These are phyloP conservation scores for Hawksworthiomyces lignivorus DNA, from an alignment of 2,329 filamentous ascomycete genomes.

Conservation along the genomic window DNA sequence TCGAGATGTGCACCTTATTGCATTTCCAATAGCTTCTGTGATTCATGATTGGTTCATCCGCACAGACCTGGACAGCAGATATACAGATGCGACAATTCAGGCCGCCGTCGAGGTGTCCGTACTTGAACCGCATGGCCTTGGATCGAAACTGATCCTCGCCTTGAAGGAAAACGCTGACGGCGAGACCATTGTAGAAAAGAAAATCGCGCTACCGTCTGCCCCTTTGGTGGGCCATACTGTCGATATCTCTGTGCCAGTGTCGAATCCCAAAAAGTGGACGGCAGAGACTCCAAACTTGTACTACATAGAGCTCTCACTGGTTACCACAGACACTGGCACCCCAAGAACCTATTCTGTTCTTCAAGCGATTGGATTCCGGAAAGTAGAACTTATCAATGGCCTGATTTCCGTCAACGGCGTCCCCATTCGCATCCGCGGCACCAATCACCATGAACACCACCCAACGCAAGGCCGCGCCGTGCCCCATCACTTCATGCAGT, in stretches of 20 bases:
- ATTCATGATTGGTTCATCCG: constrained; percentile 54
- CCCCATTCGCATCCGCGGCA: constrained; percentile 53
- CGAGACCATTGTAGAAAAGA: constrained; percentile 10
- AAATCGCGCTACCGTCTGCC: too few relatives aligned
- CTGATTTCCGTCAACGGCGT: constrained; percentile 56
- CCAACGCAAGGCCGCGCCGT: constrained; percentile 55
- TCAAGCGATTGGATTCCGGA: constrained; percentile 56
- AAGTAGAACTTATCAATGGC: constrained; percentile 53
- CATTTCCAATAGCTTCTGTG: constrained; percentile 40
- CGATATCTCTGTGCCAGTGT: constrained; percentile 33
- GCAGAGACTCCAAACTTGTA: constrained; percentile 60
- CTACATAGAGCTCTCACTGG: constrained; percentile 37
- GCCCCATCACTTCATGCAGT: constrained; percentile 51
- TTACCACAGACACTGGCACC: constrained; percentile 7
- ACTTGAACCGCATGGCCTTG: too few relatives aligned
- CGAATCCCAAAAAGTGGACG: constrained; percentile 57
- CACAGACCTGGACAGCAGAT: constrained; percentile 43
- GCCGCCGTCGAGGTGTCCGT: constrained; percentile 35
- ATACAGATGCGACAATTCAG: constrained; percentile 41
- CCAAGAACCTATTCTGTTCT: constrained; percentile 30
- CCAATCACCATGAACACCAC: constrained; percentile 66
- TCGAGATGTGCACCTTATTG: constrained; percentile 55
- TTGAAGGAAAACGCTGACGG: constrained; percentile 16
- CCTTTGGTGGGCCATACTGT: constrained; percentile 9
- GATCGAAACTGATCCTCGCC: too few relatives aligned